These are phyloP conservation scores for Cyclaneusma minus DNA, from an alignment of 2,329 filamentous ascomycete genomes.

Conservation along the genomic window DNA sequence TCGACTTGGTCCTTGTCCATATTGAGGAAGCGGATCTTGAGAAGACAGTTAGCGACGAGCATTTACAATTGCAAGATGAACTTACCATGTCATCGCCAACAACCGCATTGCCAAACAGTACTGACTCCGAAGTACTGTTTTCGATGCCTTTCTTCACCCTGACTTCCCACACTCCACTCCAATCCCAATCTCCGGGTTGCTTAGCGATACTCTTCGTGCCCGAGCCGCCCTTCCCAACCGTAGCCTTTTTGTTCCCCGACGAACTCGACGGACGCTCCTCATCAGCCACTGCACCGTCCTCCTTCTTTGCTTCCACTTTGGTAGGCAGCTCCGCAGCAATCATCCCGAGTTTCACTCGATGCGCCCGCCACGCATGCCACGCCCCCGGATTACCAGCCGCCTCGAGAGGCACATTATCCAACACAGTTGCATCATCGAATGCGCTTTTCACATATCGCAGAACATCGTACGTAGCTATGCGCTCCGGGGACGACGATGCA, in stretches of 20 bases:
- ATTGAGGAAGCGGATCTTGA: slow-evolving; percentile 49
- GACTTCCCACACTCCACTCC: slow-evolving; percentile 94
- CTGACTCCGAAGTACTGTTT: slow-evolving; percentile 61
- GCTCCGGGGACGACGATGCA: background rate
- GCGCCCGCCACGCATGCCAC: slow-evolving; percentile 82
- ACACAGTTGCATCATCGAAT: slow-evolving; percentile 61
- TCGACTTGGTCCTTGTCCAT: slow-evolving; percentile 45
- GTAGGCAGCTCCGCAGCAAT: slow-evolving; percentile 8
- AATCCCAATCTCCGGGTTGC: slow-evolving; percentile 81
- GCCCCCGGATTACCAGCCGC: slow-evolving; percentile 81
- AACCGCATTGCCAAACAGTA: slow-evolving; percentile 54
- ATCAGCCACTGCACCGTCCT: slow-evolving; percentile 2
- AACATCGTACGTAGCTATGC: slow-evolving; percentile 46
- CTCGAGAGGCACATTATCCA: slow-evolving; percentile 67
- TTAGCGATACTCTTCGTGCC: slow-evolving; percentile 17
- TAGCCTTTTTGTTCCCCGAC: slow-evolving; percentile 1
- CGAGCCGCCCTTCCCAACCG: background rate
- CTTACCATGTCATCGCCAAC: slow-evolving; percentile 58
- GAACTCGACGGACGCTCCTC: slow-evolving; percentile 1
- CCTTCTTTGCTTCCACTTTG: slow-evolving; percentile 4
- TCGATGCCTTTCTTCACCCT: slow-evolving; percentile 68
- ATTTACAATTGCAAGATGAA: slow-evolving; percentile 6
- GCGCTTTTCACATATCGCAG: slow-evolving; percentile 68
- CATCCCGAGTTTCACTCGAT: slow-evolving; percentile 38
- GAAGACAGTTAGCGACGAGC: slow-evolving; percentile 3